These are phyloP conservation scores for Coprinellus micaceus DNA, from an alignment of 768 basidiomycete genomes.

Conservation along the genomic window DNA sequence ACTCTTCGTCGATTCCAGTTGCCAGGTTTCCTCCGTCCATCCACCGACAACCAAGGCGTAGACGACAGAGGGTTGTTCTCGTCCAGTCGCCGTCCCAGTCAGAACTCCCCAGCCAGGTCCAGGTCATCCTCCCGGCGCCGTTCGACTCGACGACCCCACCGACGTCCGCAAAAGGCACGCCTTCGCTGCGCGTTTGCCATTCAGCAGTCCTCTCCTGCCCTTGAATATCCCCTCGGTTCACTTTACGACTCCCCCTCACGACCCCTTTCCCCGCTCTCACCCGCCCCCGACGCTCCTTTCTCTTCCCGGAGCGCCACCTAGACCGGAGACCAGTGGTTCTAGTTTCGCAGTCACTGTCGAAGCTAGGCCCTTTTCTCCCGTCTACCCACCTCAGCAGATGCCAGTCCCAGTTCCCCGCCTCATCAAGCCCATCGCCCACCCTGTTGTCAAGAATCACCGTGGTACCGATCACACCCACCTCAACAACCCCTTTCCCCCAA, in stretches of 20 bases:
- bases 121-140: slow-evolving; percentile 22
- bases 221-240: slow-evolving; percentile 32
- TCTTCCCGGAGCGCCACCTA: slow-evolving; percentile 36
- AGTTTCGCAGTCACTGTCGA: slow-evolving; percentile 41
- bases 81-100: slow-evolving; percentile 27
- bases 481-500: slow-evolving; percentile 58
- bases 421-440: slow-evolving; percentile 56
- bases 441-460: slow-evolving; percentile 58
- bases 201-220: slow-evolving; percentile 21
- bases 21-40: slow-evolving; percentile 37
- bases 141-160: neutral
- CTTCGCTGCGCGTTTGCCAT: slow-evolving; percentile 90
- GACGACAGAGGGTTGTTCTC: slow-evolving; percentile 42
- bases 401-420: slow-evolving; percentile 78
- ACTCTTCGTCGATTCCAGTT: slow-evolving; percentile 48
- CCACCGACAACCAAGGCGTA: slow-evolving; percentile 36
- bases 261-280: slow-evolving; percentile 40
- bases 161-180: slow-evolving; percentile 71
- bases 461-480: slow-evolving; percentile 39
- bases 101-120: slow-evolving; percentile 6
- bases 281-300: slow-evolving; percentile 35
- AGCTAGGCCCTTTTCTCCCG: slow-evolving; percentile 37
- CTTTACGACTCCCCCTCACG: slow-evolving; percentile 75
- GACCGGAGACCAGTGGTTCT: slow-evolving; percentile 40
- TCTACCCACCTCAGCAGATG: slow-evolving; percentile 59